phyloP scores from a whole-genome alignment of 106 monocot species.

The Triglochin maritima region DNA sequence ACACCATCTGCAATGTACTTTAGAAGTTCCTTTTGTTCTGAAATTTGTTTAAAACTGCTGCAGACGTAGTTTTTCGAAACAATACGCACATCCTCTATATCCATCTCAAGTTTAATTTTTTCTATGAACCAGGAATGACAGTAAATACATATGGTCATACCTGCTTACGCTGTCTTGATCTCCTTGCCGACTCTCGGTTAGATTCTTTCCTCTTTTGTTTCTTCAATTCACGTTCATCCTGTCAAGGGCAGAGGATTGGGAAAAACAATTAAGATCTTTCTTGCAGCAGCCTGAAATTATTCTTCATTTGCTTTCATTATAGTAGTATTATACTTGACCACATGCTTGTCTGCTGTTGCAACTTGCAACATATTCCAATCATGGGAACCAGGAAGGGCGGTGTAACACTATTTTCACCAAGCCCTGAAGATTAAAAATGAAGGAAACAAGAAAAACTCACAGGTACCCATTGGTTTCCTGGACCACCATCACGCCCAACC shows the following conservation, averaged over 20 bases:
- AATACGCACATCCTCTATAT: no score
- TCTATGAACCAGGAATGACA: no score
- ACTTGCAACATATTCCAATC: neutral
- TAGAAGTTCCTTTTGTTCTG: no score
- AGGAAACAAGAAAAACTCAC: conserved; percentile 1
- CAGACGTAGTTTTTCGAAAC: no score
- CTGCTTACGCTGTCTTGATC: conserved; percentile 91
- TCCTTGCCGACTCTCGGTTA: conserved; percentile 93
- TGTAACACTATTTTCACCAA: neutral
- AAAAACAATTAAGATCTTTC: neutral
- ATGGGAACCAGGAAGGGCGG: neutral
- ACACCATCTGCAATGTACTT: no score
- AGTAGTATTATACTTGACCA: neutral
- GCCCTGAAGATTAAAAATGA: neutral
- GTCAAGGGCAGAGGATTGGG: conserved; percentile 2
- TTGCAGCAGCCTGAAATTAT: neutral
- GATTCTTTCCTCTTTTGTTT: conserved; percentile 90
- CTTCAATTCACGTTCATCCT: conserved; percentile 82
- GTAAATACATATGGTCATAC: conserved; percentile 20
- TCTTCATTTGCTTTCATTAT: no score
- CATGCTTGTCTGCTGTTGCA: neutral
- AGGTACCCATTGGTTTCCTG: conserved; percentile 6
- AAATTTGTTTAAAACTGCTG: no score
- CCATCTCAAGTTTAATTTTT: no score
- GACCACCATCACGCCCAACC: neutral